Conservation (phyloP, 2,329 filamentous ascomycete species). For the Hymenoscyphus albidus region DNA sequence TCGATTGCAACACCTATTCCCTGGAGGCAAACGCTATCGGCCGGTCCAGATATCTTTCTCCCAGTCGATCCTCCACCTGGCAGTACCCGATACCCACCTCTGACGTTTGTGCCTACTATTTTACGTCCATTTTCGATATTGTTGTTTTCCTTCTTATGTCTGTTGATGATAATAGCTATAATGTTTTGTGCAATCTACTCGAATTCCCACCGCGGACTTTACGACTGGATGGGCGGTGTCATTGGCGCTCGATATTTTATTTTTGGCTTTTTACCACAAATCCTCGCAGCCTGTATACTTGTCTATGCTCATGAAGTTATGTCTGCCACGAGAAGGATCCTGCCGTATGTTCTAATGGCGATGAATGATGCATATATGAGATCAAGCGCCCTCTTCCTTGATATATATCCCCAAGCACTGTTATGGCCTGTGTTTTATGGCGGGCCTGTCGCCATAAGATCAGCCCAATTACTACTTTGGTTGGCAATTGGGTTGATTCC, state of each 20-base stretch:
- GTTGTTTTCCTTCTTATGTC: conserved; percentile 55
- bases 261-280: conserved; percentile 78
- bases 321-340: conserved; percentile 67
- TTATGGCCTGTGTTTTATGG: conserved; percentile 59
- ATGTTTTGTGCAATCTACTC: conserved; percentile 72
- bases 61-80: conserved; percentile 43
- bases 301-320: conserved; percentile 76
- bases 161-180: conserved; percentile 68
- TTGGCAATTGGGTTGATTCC: conserved; percentile 75
- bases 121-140: conserved; percentile 64
- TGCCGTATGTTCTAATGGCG: conserved; percentile 76
- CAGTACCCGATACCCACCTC: conserved; percentile 44
- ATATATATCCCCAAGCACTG: conserved; percentile 57
- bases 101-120: conserved; percentile 69
- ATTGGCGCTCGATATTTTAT: conserved; percentile 76
- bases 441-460: conserved; percentile 65
- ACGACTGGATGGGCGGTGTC: conserved; percentile 60
- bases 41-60: conserved; percentile 43
- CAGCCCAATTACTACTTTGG: conserved; percentile 69
- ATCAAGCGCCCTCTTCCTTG: conserved; percentile 62
- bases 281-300: conserved; percentile 67
- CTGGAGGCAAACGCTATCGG: conserved; percentile 11
- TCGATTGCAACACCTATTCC: conserved; percentile 15
- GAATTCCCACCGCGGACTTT: conserved; percentile 58
- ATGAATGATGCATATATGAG: conserved; percentile 56